Evolutionary conservation across 345 rosid genomes (phyloP), one percentile per base, ranked within the genome.

Genomic region (Capsella bursapastoris): DNA sequence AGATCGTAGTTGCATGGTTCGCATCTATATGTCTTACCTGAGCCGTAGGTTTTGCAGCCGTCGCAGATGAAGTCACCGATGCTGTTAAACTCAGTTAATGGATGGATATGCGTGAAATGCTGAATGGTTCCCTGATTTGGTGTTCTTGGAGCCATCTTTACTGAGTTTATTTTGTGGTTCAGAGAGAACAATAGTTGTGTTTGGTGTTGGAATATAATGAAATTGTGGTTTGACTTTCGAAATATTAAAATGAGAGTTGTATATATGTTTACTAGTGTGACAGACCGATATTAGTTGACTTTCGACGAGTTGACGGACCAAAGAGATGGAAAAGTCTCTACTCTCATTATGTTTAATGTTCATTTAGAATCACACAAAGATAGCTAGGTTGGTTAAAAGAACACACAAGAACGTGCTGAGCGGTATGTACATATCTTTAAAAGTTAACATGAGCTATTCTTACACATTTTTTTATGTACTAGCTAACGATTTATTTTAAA

Each of bases 31-130:
- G 63, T 64, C 1, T 8, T 45, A 37, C 87, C 76, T 16, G 53
- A 64, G 48, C 87, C 87, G 15, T 5, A 51, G n/a, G 73, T 50
- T 40, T 66, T 61, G 81, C 87, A 84, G 13, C 81, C 84, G 18
- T 62, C 76, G 41, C 87, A 84, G 16, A 38, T 38, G 78, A 79
- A 84, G 25, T 80, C 78, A 13, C 13, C 10, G 9, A 5, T 22
- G 35, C 58, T 5, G 47, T 66, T 12, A n/a, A 56, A 62, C 37
- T 80, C 72, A 0, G 37, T 34, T 50, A 84, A 64, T 25, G 68
- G 82, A 70, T 84, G 84, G 27, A 2, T 6, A 52, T 84, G 85
- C 13, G 66, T 67, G 61, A 75, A 82, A 51, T 82, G 85, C 5
- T 78, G 73, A 56, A 66, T n/a, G 55, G 64, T 78, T 10, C 50